Conservation (phyloP, 192 early-diverging fungal species). For the Spinellus fusiger region DNA sequence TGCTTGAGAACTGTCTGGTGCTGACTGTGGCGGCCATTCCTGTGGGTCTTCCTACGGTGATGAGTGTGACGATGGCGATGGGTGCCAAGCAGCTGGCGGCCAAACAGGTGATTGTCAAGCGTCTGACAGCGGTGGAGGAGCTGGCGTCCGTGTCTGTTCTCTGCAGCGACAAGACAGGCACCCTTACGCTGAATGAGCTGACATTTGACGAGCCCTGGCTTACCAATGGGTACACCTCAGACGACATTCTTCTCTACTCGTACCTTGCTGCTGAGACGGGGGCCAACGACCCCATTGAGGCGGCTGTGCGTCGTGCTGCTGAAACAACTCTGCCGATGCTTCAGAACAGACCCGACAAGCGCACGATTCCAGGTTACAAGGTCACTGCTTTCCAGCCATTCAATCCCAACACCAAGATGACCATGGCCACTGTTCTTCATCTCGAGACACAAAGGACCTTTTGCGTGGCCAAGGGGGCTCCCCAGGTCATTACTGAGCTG, state of each 20-base stretch:
- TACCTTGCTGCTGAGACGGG: slow-evolving; percentile 86
- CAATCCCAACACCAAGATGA: slow-evolving; percentile 90
- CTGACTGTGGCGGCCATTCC: slow-evolving; percentile 93
- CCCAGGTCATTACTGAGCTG: slow-evolving; percentile 75
- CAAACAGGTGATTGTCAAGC: slow-evolving; percentile 94
- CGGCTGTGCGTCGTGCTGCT: slow-evolving; percentile 82
- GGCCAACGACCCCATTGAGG: slow-evolving; percentile 87
- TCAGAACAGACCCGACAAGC: slow-evolving; percentile 33
- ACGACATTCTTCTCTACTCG: slow-evolving; percentile 79
- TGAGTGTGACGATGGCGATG: slow-evolving; percentile 98
- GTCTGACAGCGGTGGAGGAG: slow-evolving; percentile 91
- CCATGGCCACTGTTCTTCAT: slow-evolving; percentile 80
- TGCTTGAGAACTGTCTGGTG: slow-evolving; percentile 71
- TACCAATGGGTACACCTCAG: slow-evolving; percentile 53
- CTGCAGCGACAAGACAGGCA: slow-evolving; percentile 87
- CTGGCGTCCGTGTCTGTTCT: slow-evolving; percentile 87
- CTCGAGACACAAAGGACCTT: slow-evolving; percentile 70
- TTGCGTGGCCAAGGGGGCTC: slow-evolving; percentile 82
- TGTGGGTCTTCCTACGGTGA: slow-evolving; percentile 90
- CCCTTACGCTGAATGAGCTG: slow-evolving; percentile 88
- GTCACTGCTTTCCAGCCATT: slow-evolving; percentile 88
- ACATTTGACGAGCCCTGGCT: slow-evolving; percentile 87
- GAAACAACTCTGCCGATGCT: slow-evolving; percentile 67
- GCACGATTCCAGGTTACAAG: slow-evolving; percentile 84
- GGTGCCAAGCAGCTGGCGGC: slow-evolving; percentile 87